phyloP scores from a whole-genome alignment of 306 rosid genomes.

The Prunus campanulata region DNA sequence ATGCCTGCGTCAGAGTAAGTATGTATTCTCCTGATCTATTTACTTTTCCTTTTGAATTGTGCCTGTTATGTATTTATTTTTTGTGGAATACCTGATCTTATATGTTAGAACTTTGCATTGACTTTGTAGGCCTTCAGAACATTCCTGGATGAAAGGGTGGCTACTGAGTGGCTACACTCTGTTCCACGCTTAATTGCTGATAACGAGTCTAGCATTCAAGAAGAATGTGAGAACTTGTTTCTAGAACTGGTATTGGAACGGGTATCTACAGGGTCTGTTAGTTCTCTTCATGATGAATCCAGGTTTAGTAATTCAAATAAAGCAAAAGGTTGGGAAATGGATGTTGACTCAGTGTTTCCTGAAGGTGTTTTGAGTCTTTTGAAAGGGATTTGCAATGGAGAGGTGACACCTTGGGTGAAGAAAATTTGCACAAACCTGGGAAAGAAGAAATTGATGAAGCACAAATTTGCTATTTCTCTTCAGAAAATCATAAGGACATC shows the following conservation, averaged over 20 bases:
- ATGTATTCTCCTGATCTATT: neutral
- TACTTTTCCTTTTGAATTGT: neutral
- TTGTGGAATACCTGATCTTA: slow-evolving; percentile 15
- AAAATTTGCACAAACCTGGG: slow-evolving; percentile 85
- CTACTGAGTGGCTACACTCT: slow-evolving; percentile 84
- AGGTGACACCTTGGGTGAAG: slow-evolving; percentile 89
- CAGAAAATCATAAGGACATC: slow-evolving; percentile 69
- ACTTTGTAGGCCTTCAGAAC: slow-evolving; percentile 68
- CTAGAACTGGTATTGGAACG: slow-evolving; percentile 80
- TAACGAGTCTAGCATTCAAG: slow-evolving; percentile 91
- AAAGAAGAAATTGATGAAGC: slow-evolving; percentile 63
- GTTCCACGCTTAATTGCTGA: slow-evolving; percentile 78
- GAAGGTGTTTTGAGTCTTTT: slow-evolving; percentile 55
- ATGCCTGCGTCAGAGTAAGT: neutral
- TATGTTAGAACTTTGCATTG: slow-evolving; percentile 1
- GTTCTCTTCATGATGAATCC: slow-evolving; percentile 31
- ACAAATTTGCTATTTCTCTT: slow-evolving; percentile 57
- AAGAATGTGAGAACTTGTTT: slow-evolving; percentile 87
- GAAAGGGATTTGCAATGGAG: slow-evolving; percentile 64
- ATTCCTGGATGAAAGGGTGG: slow-evolving; percentile 63
- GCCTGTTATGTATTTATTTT: neutral
- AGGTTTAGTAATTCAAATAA: slow-evolving; percentile 10
- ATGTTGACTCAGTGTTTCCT: slow-evolving; percentile 51
- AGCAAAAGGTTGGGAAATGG: slow-evolving; percentile 36
- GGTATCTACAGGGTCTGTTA: slow-evolving; percentile 40